Evolutionary conservation across 345 rosid species (phyloP).

Genomic region (Eutrema heterophyllum): DNA sequence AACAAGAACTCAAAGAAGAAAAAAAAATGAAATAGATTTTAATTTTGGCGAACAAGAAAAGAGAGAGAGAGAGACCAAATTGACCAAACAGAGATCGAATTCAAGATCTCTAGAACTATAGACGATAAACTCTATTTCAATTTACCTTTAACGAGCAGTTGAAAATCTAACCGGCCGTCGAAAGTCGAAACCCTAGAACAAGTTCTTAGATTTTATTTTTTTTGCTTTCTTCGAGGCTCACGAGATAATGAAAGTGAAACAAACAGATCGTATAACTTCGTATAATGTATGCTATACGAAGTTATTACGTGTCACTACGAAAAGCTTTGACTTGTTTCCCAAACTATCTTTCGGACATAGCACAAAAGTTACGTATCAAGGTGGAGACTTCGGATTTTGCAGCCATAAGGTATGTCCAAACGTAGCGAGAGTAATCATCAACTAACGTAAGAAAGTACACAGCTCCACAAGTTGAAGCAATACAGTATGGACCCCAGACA

Average conservation of each 20-base stretch:
- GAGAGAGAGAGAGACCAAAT: neutral
- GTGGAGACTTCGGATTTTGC: no score
- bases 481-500: no score
- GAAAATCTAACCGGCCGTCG: slow-evolving; percentile 12
- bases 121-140: neutral
- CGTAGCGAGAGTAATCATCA: no score
- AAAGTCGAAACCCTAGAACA: slow-evolving; percentile 21
- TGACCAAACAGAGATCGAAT: neutral
- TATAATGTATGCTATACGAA: no score
- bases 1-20: neutral
- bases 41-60: neutral
- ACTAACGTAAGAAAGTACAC: no score
- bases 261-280: no score
- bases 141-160: neutral
- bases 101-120: neutral
- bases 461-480: no score
- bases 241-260: neutral
- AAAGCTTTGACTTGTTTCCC: no score
- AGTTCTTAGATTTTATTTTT: neutral
- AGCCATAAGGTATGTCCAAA: no score
- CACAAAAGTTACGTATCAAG: no score
- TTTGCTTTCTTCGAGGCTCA: slow-evolving; percentile 13
- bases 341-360: no score
- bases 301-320: no score
- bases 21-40: neutral